A percentile compares a stretch with the other conserved stretches of the same genome.
These are phyloP conservation scores for Ambrosiella beaveri DNA, from an alignment of 2,329 filamentous ascomycete genomes.

Conservation along the genomic window DNA sequence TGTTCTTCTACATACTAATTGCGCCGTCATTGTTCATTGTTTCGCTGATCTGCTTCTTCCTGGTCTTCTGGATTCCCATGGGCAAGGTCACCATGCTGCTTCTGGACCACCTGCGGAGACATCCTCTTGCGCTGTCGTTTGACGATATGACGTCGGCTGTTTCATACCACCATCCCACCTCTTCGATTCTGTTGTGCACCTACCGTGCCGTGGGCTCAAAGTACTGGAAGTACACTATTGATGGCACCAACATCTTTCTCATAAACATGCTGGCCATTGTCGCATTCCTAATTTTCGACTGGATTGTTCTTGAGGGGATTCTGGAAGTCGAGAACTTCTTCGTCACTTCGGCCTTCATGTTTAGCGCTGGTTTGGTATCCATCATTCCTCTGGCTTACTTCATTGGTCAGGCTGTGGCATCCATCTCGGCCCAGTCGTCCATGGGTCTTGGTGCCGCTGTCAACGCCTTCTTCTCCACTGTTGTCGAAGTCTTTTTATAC, in stretches of 20 bases:
- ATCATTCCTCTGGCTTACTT: conserved; percentile 97
- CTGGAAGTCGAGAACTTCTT: conserved; percentile 55
- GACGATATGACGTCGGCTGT: conserved; percentile 68
- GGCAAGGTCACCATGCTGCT: conserved; percentile 82
- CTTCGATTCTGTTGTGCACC: conserved; percentile 84
- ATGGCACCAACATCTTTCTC: conserved; percentile 96
- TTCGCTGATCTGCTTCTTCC: conserved; percentile 79
- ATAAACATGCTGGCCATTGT: conserved; percentile 93
- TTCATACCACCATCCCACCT: conserved; percentile 51
- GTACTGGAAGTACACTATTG: conserved; percentile 99
- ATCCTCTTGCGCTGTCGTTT: conserved; percentile 84
- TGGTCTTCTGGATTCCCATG: conserved; percentile 98
- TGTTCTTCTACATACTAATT: conserved; percentile 88
- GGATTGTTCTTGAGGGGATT: conserved; percentile 54
- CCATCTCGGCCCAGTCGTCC: conserved; percentile 93
- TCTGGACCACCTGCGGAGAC: conserved; percentile 78
- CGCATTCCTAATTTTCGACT: conserved; percentile 88
- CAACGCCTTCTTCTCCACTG: conserved; percentile 94
- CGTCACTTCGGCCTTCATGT: conserved; percentile 73
- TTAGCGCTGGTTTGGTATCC: conserved; percentile 66
- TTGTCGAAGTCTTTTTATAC: conserved; percentile 96
- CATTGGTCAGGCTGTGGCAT: conserved; percentile 94
- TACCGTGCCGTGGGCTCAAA: conserved; percentile 86
- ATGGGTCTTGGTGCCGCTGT: conserved; percentile 96
- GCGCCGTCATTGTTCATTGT: conserved; percentile 73